Base-by-base conservation (phyloP, 1,139 yeast genomes). In the Diutina neorugosa region DNA sequence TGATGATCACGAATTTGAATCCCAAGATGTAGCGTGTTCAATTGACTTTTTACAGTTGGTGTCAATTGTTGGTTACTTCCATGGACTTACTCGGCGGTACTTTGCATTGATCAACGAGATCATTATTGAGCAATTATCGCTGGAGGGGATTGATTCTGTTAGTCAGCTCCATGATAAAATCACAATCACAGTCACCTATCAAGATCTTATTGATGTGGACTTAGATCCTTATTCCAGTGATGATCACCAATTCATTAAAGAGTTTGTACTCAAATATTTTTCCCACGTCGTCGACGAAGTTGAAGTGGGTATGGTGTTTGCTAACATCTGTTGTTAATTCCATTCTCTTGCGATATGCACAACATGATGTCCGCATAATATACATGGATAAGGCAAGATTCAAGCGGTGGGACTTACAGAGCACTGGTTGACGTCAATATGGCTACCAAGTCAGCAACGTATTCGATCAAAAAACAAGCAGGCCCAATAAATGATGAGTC, bases 131-230 rank as follows among this genome's bases (percentile, higher is more conserved):
- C 67, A 65, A 54, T 53, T 61, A n/a, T 63, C 48, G 47, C 52
- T 5, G 53, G 57, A 42, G 21, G 21, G 37, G 1, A 31, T 31
- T 31, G 37, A 31, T 14, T 31, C 37, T 11, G 16, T 31, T 11
- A 37, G 55, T 53, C 14, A 55, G 54, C 42, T 55, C 43, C 53
- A 53, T 41, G 52, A 53, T 51, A 61, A 62, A 52, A 58, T 66
- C 40, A 54, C 57, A 14, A 64, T 77, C 43, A 80, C 75, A 57
- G 69, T 77, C 44, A 76, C 76, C 2, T 72, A 72, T 57, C 76
- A 78, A 59, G 93, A 86, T 62, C 63, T 86, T 54, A 67, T 74
- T 18, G 87, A 83, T 54, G 79, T 86, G 84, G 94, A 89, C 41
- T 69, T 86, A 53, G 93, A 86, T 63, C 90, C 93, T 1, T 80